Conservation (phyloP, 2,329 filamentous ascomycete species). For the Calycina herbarum region DNA sequence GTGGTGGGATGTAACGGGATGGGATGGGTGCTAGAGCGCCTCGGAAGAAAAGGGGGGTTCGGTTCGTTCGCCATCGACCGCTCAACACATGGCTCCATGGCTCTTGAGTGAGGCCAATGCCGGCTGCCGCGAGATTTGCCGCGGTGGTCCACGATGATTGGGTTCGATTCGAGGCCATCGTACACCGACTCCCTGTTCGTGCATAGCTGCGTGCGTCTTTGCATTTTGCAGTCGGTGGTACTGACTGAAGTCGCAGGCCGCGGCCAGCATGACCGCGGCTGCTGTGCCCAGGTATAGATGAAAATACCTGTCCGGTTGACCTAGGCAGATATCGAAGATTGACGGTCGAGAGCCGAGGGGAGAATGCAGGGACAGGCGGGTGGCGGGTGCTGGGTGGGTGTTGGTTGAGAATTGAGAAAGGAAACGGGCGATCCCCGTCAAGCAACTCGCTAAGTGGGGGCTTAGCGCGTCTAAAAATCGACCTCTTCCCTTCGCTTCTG, state of each 20-base stretch:
- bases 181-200: background rate
- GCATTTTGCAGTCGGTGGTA: background rate
- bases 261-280: background rate
- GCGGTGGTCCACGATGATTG: background rate
- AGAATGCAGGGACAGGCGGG: background rate
- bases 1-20: background rate
- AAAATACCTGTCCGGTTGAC: background rate
- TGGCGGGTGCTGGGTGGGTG: background rate
- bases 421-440: background rate
- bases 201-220: background rate
- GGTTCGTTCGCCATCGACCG: background rate
- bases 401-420: background rate
- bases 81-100: background rate
- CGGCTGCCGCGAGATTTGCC: background rate
- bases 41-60: too few relatives aligned
- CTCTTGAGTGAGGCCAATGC: background rate
- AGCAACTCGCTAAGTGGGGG: too few relatives aligned
- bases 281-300: background rate
- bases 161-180: background rate
- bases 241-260: background rate
- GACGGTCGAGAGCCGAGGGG: background rate
- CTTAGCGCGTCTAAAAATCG: too few relatives aligned
- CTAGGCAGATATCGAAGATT: conserved; percentile 1
- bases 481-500: background rate
- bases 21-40: background rate